Evolutionary conservation across 225 moss, liverwort and hornwort genomes (phyloP).

Genomic region (Marchantia paleacea): DNA sequence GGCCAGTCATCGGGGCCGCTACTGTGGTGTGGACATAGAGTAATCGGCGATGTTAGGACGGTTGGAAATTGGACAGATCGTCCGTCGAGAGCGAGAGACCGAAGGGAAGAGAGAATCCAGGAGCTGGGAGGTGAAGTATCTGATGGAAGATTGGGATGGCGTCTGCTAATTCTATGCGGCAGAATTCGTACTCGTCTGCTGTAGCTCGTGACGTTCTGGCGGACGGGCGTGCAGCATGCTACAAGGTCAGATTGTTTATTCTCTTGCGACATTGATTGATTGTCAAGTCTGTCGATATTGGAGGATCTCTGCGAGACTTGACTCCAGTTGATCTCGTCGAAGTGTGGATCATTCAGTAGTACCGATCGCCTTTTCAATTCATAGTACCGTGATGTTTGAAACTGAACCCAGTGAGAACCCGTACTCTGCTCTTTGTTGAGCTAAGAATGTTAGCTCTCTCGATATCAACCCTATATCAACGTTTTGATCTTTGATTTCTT

Average conservation of each 20-base stretch:
- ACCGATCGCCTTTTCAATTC: not conserved
- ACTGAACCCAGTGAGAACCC: not conserved
- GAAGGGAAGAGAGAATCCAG: not conserved
- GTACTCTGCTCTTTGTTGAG: not conserved
- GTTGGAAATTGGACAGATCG: not conserved
- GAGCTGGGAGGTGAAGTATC: not conserved
- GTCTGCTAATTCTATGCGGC: slow-evolving; percentile 17
- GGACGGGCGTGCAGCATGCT: slow-evolving; percentile 68
- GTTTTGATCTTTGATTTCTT: not conserved
- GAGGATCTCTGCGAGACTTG: too few species aligned
- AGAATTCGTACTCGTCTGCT: not conserved
- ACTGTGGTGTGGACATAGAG: too few species aligned
- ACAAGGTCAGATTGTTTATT: slow-evolving; percentile 43
- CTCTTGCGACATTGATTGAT: not conserved
- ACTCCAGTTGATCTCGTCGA: too few species aligned
- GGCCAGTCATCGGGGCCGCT: too few species aligned
- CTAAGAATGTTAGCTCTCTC: not conserved
- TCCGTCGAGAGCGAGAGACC: not conserved
- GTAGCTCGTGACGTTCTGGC: slow-evolving; percentile 54
- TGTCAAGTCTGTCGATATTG: not conserved
- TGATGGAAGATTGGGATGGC: slow-evolving; percentile 25
- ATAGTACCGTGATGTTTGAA: not conserved
- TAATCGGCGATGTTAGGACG: too few species aligned
- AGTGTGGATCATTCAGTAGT: too few species aligned
- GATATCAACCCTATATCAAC: not conserved